Conservation (phyloP, 768 basidiomycete species). For the Suillus spraguei region DNA sequence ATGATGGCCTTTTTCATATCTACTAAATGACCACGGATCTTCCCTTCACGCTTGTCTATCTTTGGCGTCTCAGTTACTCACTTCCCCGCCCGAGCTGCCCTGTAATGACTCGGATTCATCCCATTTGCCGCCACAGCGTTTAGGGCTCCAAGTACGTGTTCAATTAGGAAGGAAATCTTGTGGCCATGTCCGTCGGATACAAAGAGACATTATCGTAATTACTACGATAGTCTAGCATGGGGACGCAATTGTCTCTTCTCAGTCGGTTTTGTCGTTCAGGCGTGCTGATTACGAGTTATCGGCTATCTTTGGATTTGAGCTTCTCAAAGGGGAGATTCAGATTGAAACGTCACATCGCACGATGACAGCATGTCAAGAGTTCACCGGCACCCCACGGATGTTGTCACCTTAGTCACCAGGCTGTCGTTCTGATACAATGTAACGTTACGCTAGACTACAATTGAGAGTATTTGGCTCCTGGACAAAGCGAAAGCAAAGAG, state of each 20-base stretch:
- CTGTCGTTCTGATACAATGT: neutral
- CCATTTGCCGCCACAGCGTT: conserved; percentile 6
- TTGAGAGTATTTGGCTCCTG: neutral
- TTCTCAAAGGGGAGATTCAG: too few relatives aligned
- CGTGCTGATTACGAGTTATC: conserved; percentile 1
- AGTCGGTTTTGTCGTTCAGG: neutral
- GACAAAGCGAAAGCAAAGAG: conserved; percentile 2
- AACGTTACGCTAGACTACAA: neutral
- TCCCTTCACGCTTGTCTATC: conserved; percentile 16
- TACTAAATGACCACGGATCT: conserved; percentile 17
- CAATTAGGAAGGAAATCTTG: conserved; percentile 1
- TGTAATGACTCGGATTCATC: conserved; percentile 4
- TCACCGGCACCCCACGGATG: neutral
- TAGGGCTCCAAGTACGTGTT: conserved; percentile 6
- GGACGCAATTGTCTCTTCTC: neutral
- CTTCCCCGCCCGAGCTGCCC: conserved; percentile 1
- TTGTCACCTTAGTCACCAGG: conserved; percentile 4
- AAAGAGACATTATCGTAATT: conserved; percentile 4
- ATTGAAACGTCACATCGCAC: conserved; percentile 7
- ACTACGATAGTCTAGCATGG: conserved; percentile 3
- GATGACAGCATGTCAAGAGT: conserved; percentile 2
- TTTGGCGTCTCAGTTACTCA: conserved; percentile 13
- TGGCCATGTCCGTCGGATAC: conserved; percentile 3
- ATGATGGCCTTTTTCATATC: conserved; percentile 10
- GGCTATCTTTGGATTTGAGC: conserved; percentile 2